Conservation (phyloP, 1,139 yeast genomes). For the Taphrina wiesneri region DNA sequence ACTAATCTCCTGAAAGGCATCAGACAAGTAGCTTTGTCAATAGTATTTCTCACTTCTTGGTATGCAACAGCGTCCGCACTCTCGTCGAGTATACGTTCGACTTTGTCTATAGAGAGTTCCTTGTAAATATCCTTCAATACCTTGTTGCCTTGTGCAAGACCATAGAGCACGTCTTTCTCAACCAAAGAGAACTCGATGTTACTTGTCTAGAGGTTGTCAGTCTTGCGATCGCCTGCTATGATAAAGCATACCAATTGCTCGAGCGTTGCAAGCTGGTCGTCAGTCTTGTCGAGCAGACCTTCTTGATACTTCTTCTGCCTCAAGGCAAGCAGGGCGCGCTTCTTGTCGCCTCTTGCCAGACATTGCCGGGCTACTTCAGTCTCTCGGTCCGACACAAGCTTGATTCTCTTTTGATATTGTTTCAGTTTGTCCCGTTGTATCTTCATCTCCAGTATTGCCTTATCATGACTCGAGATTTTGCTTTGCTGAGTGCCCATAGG, state of each 20-base stretch:
- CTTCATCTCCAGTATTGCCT: slow-evolving; percentile 80
- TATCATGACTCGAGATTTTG: slow-evolving; percentile 72
- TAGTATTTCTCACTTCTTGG: slow-evolving; percentile 57
- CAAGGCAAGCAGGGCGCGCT: slow-evolving; percentile 68
- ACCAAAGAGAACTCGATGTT: slow-evolving; percentile 83
- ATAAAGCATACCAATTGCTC: slow-evolving; percentile 54
- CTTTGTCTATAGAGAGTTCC: slow-evolving; percentile 74
- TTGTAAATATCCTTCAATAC: slow-evolving; percentile 71
- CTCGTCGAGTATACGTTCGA: slow-evolving; percentile 83
- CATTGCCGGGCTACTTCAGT: slow-evolving; percentile 60
- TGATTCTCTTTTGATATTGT: slow-evolving; percentile 68
- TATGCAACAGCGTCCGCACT: slow-evolving; percentile 76
- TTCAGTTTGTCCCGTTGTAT: slow-evolving; percentile 81
- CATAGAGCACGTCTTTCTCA: slow-evolving; percentile 79
- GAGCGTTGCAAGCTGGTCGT: slow-evolving; percentile 72
- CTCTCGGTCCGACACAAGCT: slow-evolving; percentile 59
- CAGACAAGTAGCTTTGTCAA: not conserved
- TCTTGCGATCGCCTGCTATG: not conserved
- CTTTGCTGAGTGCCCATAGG: slow-evolving; percentile 21
- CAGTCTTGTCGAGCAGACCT: slow-evolving; percentile 64
- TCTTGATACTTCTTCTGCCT: slow-evolving; percentile 81
- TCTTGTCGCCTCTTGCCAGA: slow-evolving; percentile 55
- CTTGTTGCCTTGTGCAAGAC: slow-evolving; percentile 75
- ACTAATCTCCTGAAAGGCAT: slow-evolving; percentile 47
- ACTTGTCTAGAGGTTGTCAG: slow-evolving; percentile 41